Conservation (phyloP, 768 basidiomycete genomes). For the Amanita rubescens region DNA sequence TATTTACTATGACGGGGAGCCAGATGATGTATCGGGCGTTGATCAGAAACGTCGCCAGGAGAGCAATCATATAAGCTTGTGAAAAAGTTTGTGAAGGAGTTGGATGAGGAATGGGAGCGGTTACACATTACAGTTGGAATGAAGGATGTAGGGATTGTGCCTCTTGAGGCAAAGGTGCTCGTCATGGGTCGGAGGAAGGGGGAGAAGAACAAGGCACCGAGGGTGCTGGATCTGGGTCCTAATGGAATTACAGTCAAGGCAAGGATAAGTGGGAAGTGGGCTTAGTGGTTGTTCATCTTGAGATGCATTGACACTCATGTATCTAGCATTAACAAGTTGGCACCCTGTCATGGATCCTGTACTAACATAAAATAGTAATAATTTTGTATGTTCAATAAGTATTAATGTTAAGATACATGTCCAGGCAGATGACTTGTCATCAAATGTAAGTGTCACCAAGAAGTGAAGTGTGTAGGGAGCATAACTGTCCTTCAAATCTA, state of each 20-base stretch:
- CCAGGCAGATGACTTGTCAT: no score
- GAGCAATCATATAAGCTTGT: not conserved
- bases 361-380: no score
- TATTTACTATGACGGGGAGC: constrained; percentile 10
- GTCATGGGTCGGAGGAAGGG: constrained; percentile 48
- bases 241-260: not conserved
- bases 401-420: no score
- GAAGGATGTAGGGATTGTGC: constrained; percentile 32
- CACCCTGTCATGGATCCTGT: no score
- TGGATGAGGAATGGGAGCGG: constrained; percentile 39
- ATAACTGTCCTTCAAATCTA: no score
- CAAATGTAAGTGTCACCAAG: no score
- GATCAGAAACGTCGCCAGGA: not conserved
- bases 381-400: no score
- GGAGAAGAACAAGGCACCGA: not conserved
- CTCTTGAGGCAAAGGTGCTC: constrained; percentile 66
- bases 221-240: not conserved
- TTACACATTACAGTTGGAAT: constrained; percentile 92
- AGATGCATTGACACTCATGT: not conserved
- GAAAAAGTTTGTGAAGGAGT: constrained; percentile 21
- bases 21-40: not conserved
- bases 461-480: no score
- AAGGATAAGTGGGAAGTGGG: not conserved
- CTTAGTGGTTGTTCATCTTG: not conserved
- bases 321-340: no score